A percentile compares a stretch with the other conserved stretches of the same genome.
phyloP scores from a whole-genome alignment of 192 early-diverging fungal species.

The Coemansia asiatica region DNA sequence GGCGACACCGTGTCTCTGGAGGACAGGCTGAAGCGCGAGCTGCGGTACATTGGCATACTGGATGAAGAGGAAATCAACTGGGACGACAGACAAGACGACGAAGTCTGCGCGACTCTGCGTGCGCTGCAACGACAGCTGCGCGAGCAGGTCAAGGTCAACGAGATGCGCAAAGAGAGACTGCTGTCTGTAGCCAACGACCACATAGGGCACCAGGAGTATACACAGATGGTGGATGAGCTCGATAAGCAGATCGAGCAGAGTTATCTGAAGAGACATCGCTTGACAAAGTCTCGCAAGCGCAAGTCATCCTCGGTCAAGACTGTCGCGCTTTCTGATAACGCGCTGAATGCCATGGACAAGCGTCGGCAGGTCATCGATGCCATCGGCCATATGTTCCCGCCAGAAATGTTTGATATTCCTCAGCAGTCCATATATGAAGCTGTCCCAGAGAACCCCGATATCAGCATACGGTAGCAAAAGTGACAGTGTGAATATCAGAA shows the following conservation, averaged over 20 bases:
- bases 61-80: slow-evolving; percentile 77
- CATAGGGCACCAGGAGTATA: slow-evolving; percentile 86
- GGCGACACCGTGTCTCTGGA: slow-evolving; percentile 71
- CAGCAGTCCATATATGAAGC: slow-evolving; percentile 34
- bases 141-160: slow-evolving; percentile 68
- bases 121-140: slow-evolving; percentile 69
- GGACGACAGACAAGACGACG: slow-evolving; percentile 72
- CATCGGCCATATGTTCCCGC: slow-evolving; percentile 59
- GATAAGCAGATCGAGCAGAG: slow-evolving; percentile 87
- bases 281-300: slow-evolving; percentile 72
- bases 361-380: slow-evolving; percentile 67
- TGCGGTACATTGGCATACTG: slow-evolving; percentile 79
- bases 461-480: slow-evolving; percentile 35
- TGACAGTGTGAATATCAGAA: too few relatives aligned
- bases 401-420: slow-evolving; percentile 52
- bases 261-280: slow-evolving; percentile 80
- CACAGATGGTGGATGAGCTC: slow-evolving; percentile 78
- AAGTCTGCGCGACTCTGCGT: slow-evolving; percentile 70
- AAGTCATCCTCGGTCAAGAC: slow-evolving; percentile 58
- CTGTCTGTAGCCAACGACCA: slow-evolving; percentile 72
- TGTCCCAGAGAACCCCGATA: slow-evolving; percentile 36
- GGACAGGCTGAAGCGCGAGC: slow-evolving; percentile 77
- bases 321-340: slow-evolving; percentile 67
- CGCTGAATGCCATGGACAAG: slow-evolving; percentile 64
- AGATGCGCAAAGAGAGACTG: slow-evolving; percentile 63